Conservation (phyloP, 2,329 filamentous ascomycete genomes). For the Colletotrichum sp. region DNA sequence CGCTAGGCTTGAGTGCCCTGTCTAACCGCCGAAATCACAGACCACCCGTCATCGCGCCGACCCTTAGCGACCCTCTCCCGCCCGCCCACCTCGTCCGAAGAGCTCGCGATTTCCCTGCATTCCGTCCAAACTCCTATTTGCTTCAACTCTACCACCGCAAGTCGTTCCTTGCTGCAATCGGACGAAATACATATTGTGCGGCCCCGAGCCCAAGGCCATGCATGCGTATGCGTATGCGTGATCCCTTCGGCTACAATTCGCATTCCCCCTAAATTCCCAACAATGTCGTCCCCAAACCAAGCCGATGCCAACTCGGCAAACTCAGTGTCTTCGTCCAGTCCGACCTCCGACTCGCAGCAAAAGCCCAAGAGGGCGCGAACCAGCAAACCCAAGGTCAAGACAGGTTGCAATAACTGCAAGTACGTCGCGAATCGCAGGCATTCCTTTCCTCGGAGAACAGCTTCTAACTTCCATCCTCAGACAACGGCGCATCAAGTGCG, state of each 20-base stretch:
- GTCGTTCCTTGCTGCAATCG: background rate
- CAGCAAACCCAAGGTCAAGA: constrained; percentile 69
- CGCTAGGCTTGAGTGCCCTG: constrained; percentile 8
- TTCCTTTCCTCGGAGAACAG: background rate
- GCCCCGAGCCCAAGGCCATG: background rate
- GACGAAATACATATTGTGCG: background rate
- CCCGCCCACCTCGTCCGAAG: background rate
- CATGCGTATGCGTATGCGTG: background rate
- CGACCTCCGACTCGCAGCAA: constrained; percentile 23
- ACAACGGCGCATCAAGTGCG: constrained; percentile 69
- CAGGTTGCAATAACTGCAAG: constrained; percentile 73
- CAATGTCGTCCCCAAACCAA: background rate
- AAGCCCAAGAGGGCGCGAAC: constrained; percentile 51
- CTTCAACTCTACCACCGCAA: background rate
- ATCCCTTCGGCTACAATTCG: constrained; percentile 1
- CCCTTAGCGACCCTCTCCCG: background rate
- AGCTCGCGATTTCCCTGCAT: background rate
- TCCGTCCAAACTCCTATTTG: background rate
- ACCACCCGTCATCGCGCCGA: constrained; percentile 16
- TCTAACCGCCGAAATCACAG: constrained; percentile 18
- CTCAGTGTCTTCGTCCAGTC: constrained; percentile 3
- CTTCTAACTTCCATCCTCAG: constrained; percentile 40
- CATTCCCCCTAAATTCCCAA: background rate
- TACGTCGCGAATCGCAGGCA: constrained; percentile 42
- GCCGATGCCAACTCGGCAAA: constrained; percentile 4